phyloP scores from a whole-genome alignment of 2,329 filamentous ascomycete species.

The Beauveria sp. region DNA sequence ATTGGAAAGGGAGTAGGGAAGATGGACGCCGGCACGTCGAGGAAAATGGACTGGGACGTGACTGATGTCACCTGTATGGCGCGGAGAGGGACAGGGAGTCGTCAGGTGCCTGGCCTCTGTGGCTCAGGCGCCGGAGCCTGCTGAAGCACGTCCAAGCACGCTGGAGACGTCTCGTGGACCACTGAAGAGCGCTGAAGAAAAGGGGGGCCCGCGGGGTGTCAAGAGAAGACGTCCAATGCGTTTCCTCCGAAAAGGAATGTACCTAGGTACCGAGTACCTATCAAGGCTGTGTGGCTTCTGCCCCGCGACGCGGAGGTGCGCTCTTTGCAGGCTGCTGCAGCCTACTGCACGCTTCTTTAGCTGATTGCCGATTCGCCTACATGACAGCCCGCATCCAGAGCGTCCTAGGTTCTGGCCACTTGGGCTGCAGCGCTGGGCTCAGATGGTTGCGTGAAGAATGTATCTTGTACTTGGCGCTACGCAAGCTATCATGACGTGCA shows the following conservation, averaged over 20 bases:
- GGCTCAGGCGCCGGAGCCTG: background rate
- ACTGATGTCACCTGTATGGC: constrained; percentile 11
- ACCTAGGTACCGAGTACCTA: background rate
- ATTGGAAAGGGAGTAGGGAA: background rate
- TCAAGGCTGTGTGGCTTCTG: too few relatives aligned
- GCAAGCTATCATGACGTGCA: constrained; percentile 1
- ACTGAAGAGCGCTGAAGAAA: background rate
- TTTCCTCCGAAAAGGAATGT: background rate
- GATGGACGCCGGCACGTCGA: background rate
- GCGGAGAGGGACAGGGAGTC: background rate
- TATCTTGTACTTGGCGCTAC: background rate
- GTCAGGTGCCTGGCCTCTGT: background rate
- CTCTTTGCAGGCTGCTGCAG: background rate
- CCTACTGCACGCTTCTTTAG: background rate
- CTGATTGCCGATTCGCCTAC: background rate
- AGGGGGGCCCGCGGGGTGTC: background rate
- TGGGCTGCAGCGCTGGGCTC: background rate
- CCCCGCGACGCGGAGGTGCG: too few relatives aligned
- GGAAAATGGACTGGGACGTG: constrained; percentile 1
- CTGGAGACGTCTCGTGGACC: background rate
- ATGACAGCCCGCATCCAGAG: background rate
- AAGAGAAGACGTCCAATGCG: too few relatives aligned
- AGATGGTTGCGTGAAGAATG: background rate
- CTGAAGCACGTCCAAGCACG: background rate
- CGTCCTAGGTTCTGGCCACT: background rate